A percentile compares a stretch with the other conserved stretches of the same genome.
These are phyloP conservation scores for Chenopodium suecicum DNA, from an alignment of 148 eudicot species.

Conservation along the genomic window DNA sequence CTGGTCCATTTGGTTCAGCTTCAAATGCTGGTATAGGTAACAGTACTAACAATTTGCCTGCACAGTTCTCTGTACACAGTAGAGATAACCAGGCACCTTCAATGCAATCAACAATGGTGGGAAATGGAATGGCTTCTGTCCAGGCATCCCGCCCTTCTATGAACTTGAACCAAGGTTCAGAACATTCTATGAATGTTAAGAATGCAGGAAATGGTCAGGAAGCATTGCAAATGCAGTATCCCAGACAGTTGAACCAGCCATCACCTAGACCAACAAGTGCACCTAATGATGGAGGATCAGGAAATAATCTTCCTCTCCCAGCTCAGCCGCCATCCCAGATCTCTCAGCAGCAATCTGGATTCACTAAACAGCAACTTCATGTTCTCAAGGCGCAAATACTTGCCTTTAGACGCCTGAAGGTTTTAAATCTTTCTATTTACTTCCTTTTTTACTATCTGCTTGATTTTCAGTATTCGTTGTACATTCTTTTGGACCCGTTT, in stretches of 20 bases:
- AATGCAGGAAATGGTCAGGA: conserved; percentile 49
- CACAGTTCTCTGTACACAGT: conserved; percentile 50
- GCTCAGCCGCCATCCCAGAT: conserved; percentile 43
- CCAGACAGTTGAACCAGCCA: conserved; percentile 56
- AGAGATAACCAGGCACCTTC: conserved; percentile 61
- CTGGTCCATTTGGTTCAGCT: conserved; percentile 49
- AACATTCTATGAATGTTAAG: conserved; percentile 47
- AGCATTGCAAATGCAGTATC: conserved; percentile 55
- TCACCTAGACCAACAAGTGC: conserved; percentile 56
- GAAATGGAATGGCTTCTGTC: conserved; percentile 60
- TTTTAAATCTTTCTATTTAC: conserved; percentile 25
- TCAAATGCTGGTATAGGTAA: conserved; percentile 36
- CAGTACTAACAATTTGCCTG: conserved; percentile 34
- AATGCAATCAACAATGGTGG: conserved; percentile 46
- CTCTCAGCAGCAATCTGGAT: conserved; percentile 48
- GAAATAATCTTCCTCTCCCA: conserved; percentile 46
- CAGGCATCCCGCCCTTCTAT: conserved; percentile 56
- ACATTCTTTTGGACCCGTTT: background rate
- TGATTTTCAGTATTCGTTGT: conserved; percentile 19
- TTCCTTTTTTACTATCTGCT: conserved; percentile 14
- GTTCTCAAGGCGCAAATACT: conserved; percentile 96
- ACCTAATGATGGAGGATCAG: conserved; percentile 45
- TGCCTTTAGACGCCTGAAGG: conserved; percentile 94
- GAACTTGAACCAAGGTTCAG: conserved; percentile 74
- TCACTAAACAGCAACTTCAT: conserved; percentile 89